Percentiles rank a stretch among this genome's conserved stretches.
phyloP scores from a whole-genome alignment of 129 eudicot species.

The Deinandra increscens region DNA sequence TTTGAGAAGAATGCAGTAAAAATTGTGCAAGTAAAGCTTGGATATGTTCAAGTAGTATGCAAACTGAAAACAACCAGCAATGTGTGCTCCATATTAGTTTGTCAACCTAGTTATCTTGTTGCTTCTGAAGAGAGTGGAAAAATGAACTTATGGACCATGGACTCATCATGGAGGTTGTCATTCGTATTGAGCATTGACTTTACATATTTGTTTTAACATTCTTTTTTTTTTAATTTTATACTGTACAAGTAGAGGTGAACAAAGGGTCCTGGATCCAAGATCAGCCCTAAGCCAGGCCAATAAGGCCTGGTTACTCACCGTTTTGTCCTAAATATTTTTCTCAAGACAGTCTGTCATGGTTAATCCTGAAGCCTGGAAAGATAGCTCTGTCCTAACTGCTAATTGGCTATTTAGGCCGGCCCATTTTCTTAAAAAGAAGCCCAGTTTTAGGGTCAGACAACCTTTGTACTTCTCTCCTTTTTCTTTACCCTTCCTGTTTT shows the following conservation, averaged over 20 bases:
- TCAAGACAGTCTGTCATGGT: neutral
- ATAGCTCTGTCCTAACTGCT: neutral
- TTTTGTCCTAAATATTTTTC: neutral
- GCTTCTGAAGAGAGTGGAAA: constrained; percentile 80
- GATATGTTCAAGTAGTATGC: constrained; percentile 59
- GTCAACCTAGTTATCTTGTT: constrained; percentile 69
- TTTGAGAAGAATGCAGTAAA: constrained; percentile 69
- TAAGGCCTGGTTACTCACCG: too few species aligned
- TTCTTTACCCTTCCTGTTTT: neutral
- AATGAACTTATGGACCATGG: constrained; percentile 87
- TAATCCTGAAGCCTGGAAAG: neutral
- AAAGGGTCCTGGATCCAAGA: neutral
- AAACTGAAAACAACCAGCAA: constrained; percentile 47
- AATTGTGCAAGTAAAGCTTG: constrained; percentile 67
- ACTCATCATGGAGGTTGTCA: constrained; percentile 81
- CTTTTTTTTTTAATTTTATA: neutral
- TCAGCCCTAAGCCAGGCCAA: neutral
- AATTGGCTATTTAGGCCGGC: neutral
- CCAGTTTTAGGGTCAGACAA: neutral
- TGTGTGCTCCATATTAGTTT: constrained; percentile 67
- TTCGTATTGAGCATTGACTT: constrained; percentile 10
- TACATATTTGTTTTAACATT: constrained; percentile 11
- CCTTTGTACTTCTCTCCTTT: neutral
- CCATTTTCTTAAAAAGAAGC: neutral
- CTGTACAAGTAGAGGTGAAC: neutral